Percentiles rank a stretch among this genome's conserved stretches.
Conservation (phyloP, 768 basidiomycete species). For the Tulasnella sp. region DNA sequence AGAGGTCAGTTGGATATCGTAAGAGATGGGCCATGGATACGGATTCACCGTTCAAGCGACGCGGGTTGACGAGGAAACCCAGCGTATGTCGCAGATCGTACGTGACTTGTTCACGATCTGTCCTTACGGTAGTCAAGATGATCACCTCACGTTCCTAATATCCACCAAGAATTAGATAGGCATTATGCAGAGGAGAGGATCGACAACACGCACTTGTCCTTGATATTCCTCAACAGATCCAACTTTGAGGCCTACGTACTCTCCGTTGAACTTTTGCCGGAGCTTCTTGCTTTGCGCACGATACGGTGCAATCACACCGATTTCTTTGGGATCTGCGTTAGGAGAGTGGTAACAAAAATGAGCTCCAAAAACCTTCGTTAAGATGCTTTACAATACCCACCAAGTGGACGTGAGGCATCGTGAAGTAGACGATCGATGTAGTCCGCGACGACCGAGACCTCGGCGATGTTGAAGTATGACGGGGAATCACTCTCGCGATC, state of each 20-base stretch:
- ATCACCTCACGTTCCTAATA: slow-evolving; percentile 6
- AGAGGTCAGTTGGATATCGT: too few species aligned
- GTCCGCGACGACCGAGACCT: slow-evolving; percentile 41
- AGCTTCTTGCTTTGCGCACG: background rate
- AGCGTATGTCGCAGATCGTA: background rate
- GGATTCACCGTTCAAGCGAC: slow-evolving; percentile 9
- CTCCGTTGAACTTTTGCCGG: background rate
- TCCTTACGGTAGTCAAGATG: slow-evolving; percentile 1
- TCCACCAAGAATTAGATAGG: background rate
- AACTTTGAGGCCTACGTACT: background rate
- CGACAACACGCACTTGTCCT: background rate
- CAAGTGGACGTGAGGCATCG: slow-evolving; percentile 23
- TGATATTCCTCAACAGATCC: slow-evolving; percentile 3
- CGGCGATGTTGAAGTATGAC: slow-evolving; percentile 61
- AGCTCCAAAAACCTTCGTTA: too few species aligned
- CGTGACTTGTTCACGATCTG: background rate
- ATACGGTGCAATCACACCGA: slow-evolving; percentile 8
- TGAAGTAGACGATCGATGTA: slow-evolving; percentile 34
- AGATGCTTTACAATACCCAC: slow-evolving; percentile 15
- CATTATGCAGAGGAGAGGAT: too few species aligned
- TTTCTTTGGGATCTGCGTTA: background rate
- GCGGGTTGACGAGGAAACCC: slow-evolving; percentile 13
- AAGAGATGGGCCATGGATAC: too few species aligned
- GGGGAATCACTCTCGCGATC: slow-evolving; percentile 57
- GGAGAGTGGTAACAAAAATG: too few species aligned